Conservation (phyloP, 2,329 filamentous ascomycete genomes). For the Aurifilum marmelostoma region DNA sequence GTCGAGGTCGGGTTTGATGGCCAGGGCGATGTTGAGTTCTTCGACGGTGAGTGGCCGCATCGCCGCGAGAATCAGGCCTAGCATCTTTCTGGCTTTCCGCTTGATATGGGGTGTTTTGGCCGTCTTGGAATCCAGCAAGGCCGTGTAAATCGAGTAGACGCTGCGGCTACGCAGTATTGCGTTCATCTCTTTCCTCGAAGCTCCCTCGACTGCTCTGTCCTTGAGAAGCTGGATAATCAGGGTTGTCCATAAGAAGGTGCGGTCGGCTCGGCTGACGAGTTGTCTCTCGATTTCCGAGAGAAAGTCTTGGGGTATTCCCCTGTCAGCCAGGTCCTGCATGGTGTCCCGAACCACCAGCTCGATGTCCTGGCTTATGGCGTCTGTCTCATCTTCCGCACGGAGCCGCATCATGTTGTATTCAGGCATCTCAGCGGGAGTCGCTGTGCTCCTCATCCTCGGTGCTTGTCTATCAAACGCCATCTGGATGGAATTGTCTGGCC, state of each 20-base stretch:
- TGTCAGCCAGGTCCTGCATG: not conserved
- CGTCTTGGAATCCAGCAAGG: not conserved
- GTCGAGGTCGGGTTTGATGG: not conserved
- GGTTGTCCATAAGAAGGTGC: not conserved
- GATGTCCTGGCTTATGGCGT: not conserved
- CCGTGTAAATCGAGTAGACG: not conserved
- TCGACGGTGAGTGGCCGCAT: not conserved
- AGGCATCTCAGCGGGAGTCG: not conserved
- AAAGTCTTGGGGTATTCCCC: not conserved
- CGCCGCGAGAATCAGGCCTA: not conserved
- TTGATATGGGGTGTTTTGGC: not conserved
- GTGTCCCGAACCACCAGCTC: not conserved
- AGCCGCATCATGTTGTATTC: not conserved
- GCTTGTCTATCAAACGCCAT: not conserved
- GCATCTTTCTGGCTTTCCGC: not conserved
- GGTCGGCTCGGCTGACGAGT: not conserved
- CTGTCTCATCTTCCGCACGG: not conserved
- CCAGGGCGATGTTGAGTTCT: not conserved
- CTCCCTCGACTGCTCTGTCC: not conserved
- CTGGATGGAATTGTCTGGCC: not conserved
- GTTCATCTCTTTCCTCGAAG: not conserved
- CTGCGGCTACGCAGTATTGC: not conserved
- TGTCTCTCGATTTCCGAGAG: not conserved
- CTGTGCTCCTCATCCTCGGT: not conserved
- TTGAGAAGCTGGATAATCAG: not conserved